These are phyloP conservation scores for Vicia faba DNA, from an alignment of 306 rosid genomes.

Conservation along the genomic window DNA sequence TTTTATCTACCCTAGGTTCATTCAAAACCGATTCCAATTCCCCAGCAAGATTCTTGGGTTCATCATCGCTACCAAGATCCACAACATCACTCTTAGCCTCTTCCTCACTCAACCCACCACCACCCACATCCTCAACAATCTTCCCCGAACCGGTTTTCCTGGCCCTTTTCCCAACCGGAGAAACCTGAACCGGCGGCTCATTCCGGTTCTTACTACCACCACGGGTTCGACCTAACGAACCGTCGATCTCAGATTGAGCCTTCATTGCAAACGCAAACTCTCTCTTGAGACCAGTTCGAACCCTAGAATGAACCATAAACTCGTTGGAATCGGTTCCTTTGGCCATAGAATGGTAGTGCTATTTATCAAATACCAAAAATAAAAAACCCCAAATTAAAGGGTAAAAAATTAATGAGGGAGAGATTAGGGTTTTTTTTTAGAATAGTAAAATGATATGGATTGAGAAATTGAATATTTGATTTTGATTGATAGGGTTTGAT, in stretches of 20 bases:
- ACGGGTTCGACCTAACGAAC: slow-evolving; percentile 40
- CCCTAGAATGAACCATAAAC: slow-evolving; percentile 64
- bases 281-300: slow-evolving; percentile 55
- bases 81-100: slow-evolving; percentile 79
- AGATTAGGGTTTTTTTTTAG: neutral
- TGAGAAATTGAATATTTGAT: slow-evolving; percentile 14
- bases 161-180: slow-evolving; percentile 7
- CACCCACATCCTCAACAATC: neutral
- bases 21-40: slow-evolving; percentile 37
- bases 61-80: slow-evolving; percentile 70
- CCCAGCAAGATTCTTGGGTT: slow-evolving; percentile 46
- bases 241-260: slow-evolving; percentile 46
- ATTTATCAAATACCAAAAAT: neutral
- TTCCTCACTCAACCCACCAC: slow-evolving; percentile 56
- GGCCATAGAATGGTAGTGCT: slow-evolving; percentile 54
- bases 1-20: slow-evolving; percentile 31
- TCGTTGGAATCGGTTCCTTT: slow-evolving; percentile 77
- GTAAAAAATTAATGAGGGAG: neutral
- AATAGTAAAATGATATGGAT: neutral
- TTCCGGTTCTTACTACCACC: slow-evolving; percentile 38
- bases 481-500: neutral
- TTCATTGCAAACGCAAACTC: slow-evolving; percentile 50
- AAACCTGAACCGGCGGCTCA: neutral
- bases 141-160: slow-evolving; percentile 12
- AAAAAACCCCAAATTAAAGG: neutral